Evolutionary conservation across 148 eudicot species (phyloP).

Genomic region (Persicaria maculosa): DNA sequence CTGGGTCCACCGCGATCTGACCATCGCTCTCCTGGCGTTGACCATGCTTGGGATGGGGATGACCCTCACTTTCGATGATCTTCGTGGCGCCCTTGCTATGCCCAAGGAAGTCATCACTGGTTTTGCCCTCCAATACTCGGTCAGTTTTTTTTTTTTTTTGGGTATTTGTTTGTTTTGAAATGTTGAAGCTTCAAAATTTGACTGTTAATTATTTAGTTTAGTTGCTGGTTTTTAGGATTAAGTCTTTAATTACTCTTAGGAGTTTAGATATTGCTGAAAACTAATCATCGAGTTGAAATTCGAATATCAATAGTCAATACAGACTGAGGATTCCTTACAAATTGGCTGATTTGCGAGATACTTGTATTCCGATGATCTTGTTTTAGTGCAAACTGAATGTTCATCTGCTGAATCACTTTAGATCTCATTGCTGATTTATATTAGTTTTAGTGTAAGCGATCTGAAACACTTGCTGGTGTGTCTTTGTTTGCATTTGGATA

Average conservation of each 20-base stretch:
- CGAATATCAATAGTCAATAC: too few species aligned
- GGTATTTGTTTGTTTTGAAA: not conserved
- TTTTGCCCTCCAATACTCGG: slow-evolving; percentile 72
- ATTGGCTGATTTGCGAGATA: too few species aligned
- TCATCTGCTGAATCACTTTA: not conserved
- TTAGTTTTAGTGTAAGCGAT: not conserved
- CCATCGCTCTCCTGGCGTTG: slow-evolving; percentile 52
- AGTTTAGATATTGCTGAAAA: too few species aligned
- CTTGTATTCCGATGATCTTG: not conserved
- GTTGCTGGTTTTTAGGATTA: too few species aligned
- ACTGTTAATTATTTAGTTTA: too few species aligned
- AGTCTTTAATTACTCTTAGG: too few species aligned
- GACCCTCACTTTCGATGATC: slow-evolving; percentile 81
- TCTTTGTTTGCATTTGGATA: not conserved
- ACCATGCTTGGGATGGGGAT: slow-evolving; percentile 95
- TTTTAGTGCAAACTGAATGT: not conserved
- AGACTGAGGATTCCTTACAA: too few species aligned
- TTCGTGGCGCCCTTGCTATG: slow-evolving; percentile 72
- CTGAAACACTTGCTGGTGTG: not conserved
- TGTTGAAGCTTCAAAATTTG: too few species aligned
- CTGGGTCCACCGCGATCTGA: slow-evolving; percentile 59
- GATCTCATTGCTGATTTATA: not conserved
- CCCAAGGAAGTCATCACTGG: slow-evolving; percentile 62
- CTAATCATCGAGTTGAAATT: too few species aligned
- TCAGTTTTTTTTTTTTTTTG: slow-evolving; percentile 19